These are phyloP conservation scores for Leccinum griseonigrum DNA, from an alignment of 1,284 basidiomycete genomes.

Conservation along the genomic window DNA sequence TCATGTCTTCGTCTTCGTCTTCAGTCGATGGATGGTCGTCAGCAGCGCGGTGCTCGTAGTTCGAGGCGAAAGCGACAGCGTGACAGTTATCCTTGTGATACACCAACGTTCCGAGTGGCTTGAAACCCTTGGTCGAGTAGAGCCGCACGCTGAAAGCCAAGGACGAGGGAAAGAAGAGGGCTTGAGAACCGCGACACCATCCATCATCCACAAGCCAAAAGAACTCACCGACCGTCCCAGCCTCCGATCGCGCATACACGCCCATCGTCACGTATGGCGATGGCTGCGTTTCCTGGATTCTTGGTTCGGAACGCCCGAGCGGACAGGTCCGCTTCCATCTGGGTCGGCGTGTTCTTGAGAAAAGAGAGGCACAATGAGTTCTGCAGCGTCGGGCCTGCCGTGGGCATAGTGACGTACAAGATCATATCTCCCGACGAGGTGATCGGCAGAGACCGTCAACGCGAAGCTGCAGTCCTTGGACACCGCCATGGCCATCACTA, in stretches of 20 bases:
- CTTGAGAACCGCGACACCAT: background rate
- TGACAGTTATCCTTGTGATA: slow-evolving; percentile 80
- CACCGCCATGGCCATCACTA: background rate
- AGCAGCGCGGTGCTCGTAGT: background rate
- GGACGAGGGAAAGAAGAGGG: background rate
- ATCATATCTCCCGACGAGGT: slow-evolving; percentile 65
- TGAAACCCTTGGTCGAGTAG: slow-evolving; percentile 74
- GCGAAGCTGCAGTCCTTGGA: slow-evolving; percentile 34
- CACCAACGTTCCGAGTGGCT: slow-evolving; percentile 72
- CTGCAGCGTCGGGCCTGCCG: background rate
- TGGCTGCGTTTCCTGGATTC: slow-evolving; percentile 71
- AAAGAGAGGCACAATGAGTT: background rate
- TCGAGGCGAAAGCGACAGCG: slow-evolving; percentile 61
- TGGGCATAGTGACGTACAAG: slow-evolving; percentile 37
- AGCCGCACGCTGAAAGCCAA: slow-evolving; percentile 59
- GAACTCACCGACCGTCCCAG: slow-evolving; percentile 82
- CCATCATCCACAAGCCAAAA: background rate
- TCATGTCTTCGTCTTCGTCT: slow-evolving; percentile 44
- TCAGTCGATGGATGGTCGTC: slow-evolving; percentile 14
- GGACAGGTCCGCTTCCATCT: slow-evolving; percentile 13
- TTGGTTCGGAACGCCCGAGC: slow-evolving; percentile 56
- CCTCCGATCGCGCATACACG: slow-evolving; percentile 80
- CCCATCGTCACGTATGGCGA: slow-evolving; percentile 75
- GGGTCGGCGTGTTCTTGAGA: slow-evolving; percentile 9
- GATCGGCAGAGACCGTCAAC: slow-evolving; percentile 45